Percentiles rank a stretch among this genome's conserved stretches.
Evolutionary conservation across 2,329 filamentous ascomycete species (phyloP).

Genomic region (Ceratocystis destructans): DNA sequence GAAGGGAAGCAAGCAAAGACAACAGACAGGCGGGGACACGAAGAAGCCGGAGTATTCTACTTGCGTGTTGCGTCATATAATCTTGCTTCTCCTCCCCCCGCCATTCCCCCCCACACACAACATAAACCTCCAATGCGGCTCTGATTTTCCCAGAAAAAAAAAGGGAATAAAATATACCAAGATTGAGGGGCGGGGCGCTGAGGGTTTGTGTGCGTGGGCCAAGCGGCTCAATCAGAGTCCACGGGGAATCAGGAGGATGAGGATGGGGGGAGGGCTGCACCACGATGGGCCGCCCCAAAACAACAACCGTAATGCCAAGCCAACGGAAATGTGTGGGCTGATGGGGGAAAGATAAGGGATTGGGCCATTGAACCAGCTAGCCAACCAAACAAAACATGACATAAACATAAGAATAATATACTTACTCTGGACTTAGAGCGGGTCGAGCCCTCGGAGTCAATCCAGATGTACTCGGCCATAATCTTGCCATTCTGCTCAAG

Average conservation of each 20-base stretch:
- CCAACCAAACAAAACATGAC: no score
- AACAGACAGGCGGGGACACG: no score
- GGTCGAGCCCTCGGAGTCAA: constrained; percentile 67
- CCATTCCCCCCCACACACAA: neutral
- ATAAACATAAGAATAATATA: constrained; percentile 22
- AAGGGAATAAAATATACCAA: neutral
- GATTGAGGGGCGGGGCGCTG: neutral
- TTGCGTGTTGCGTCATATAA: neutral
- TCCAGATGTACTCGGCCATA: constrained; percentile 96
- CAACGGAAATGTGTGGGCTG: constrained; percentile 2
- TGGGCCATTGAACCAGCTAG: constrained; percentile 5
- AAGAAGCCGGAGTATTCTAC: neutral
- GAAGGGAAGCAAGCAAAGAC: neutral
- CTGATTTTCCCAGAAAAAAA: neutral
- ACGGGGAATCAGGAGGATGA: neutral
- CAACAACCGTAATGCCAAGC: constrained; percentile 16
- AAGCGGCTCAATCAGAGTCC: neutral
- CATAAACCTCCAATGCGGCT: neutral
- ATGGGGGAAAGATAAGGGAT: constrained; percentile 21
- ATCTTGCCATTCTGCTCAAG: constrained; percentile 79
- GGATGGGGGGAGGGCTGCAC: no score
- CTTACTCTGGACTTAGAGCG: constrained; percentile 95
- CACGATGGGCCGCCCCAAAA: no score
- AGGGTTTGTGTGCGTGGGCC: neutral
- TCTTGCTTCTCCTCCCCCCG: neutral